Percentiles rank a stretch among this genome's conserved stretches.
phyloP scores from a whole-genome alignment of 495 filamentous ascomycete genomes.

The Margaritispora aquatica region DNA sequence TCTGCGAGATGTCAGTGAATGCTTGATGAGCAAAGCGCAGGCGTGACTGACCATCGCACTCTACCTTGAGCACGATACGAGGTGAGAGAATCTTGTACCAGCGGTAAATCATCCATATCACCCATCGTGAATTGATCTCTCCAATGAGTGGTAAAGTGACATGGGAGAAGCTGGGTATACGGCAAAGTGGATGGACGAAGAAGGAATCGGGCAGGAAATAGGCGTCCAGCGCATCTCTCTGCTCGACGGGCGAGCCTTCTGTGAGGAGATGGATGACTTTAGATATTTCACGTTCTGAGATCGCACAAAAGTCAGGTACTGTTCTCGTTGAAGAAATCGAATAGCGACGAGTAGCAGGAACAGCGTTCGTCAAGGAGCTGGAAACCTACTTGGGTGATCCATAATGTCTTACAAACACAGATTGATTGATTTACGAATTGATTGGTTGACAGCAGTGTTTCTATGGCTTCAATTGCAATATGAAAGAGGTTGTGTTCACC shows the following conservation, averaged over 20 bases:
- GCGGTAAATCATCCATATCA: constrained; percentile 65
- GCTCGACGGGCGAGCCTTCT: constrained; percentile 55
- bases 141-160: constrained; percentile 36
- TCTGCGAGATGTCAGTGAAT: constrained; percentile 35
- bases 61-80: constrained; percentile 58
- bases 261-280: constrained; percentile 60
- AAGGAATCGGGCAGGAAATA: constrained; percentile 65
- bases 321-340: neutral
- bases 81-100: constrained; percentile 87
- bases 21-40: neutral
- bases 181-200: constrained; percentile 79
- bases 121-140: constrained; percentile 47
- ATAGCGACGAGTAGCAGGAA: neutral
- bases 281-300: constrained; percentile 40
- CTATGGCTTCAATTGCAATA: neutral
- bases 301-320: neutral
- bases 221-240: constrained; percentile 53
- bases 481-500: neutral
- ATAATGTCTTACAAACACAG: neutral
- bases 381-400: constrained; percentile 4
- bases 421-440: neutral
- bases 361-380: neutral
- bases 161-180: constrained; percentile 52
- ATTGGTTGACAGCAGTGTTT: neutral
- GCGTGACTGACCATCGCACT: constrained; percentile 54